Percentiles rank a stretch among this genome's conserved stretches.
Evolutionary conservation across 1,139 yeast genomes (phyloP).

Genomic region (Suhomyces guaymorum): DNA sequence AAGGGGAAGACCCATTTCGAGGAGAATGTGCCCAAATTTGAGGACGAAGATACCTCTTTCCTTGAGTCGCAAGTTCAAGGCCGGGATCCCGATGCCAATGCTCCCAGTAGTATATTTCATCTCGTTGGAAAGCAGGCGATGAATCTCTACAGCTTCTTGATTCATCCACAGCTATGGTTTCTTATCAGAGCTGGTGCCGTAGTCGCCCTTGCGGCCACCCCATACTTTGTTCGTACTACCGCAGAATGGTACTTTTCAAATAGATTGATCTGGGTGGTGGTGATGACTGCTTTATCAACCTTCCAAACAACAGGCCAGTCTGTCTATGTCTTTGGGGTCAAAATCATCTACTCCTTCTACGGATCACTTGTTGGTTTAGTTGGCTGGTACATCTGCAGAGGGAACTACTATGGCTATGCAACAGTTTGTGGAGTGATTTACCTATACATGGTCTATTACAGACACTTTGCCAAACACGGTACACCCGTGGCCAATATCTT

Average conservation of each 20-base stretch:
- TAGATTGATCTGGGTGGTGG: conserved; percentile 36
- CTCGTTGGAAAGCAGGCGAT: conserved; percentile 21
- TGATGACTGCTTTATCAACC: conserved; percentile 37
- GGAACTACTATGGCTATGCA: conserved; percentile 36
- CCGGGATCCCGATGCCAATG: conserved; percentile 35
- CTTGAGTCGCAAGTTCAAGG: conserved; percentile 16
- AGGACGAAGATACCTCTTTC: conserved; percentile 10
- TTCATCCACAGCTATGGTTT: conserved; percentile 31
- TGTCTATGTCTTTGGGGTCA: conserved; percentile 29
- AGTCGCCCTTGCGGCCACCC: conserved; percentile 28
- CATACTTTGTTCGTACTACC: conserved; percentile 32
- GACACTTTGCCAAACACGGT: conserved; percentile 37
- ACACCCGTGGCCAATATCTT: conserved; percentile 33
- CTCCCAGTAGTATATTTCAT: conserved; percentile 28
- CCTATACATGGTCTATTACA: conserved; percentile 27
- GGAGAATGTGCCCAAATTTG: conserved; percentile 3
- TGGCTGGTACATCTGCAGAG: conserved; percentile 41
- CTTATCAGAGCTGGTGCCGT: conserved; percentile 33
- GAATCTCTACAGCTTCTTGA: conserved; percentile 19
- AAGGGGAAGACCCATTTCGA: conserved; percentile 5
- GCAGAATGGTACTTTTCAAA: conserved; percentile 33
- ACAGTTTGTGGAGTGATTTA: conserved; percentile 33
- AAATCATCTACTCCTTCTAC: conserved; percentile 30
- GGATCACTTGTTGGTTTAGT: conserved; percentile 38
- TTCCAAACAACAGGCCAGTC: conserved; percentile 38